Conservation (phyloP, 805 yeast genomes). For the Torulaspora microellipsoides region DNA sequence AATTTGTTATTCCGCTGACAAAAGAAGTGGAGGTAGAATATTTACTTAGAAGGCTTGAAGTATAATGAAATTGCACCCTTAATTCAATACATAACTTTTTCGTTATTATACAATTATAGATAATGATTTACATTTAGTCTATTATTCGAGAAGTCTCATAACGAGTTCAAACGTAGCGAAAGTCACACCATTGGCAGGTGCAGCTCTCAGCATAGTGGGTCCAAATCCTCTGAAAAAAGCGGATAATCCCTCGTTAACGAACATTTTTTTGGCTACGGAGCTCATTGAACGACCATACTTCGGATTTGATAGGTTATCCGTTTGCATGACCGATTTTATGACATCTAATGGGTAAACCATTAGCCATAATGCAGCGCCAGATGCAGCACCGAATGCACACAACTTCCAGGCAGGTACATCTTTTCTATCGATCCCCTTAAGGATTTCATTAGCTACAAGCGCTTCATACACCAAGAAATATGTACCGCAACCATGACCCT, state of each 20-base stretch:
- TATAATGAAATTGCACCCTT: neutral
- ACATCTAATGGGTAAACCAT: constrained; percentile 86
- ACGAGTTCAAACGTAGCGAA: constrained; percentile 90
- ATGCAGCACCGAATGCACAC: constrained; percentile 82
- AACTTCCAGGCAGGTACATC: constrained; percentile 85
- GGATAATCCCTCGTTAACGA: constrained; percentile 53
- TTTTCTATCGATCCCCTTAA: constrained; percentile 45
- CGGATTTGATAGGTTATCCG: constrained; percentile 59
- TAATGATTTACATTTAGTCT: neutral
- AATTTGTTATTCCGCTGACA: constrained; percentile 87
- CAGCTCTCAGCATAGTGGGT: constrained; percentile 93
- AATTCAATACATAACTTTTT: too few relatives aligned
- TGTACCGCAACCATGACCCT: constrained; percentile 80
- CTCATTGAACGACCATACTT: constrained; percentile 52
- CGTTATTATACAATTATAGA: too few relatives aligned
- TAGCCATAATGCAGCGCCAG: constrained; percentile 88
- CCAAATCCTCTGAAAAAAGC: constrained; percentile 89
- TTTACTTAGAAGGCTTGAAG: constrained; percentile 71
- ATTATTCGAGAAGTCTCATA: constrained; percentile 57
- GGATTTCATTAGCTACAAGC: constrained; percentile 52
- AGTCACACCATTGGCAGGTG: constrained; percentile 97
- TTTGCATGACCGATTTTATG: constrained; percentile 82
- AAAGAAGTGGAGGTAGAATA: constrained; percentile 95
- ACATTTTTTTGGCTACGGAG: constrained; percentile 56
- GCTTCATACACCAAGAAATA: constrained; percentile 92